Percentiles rank a stretch among this genome's conserved stretches.
phyloP scores from a whole-genome alignment of 1,284 basidiomycete genomes.

The Ustilago tritici region DNA sequence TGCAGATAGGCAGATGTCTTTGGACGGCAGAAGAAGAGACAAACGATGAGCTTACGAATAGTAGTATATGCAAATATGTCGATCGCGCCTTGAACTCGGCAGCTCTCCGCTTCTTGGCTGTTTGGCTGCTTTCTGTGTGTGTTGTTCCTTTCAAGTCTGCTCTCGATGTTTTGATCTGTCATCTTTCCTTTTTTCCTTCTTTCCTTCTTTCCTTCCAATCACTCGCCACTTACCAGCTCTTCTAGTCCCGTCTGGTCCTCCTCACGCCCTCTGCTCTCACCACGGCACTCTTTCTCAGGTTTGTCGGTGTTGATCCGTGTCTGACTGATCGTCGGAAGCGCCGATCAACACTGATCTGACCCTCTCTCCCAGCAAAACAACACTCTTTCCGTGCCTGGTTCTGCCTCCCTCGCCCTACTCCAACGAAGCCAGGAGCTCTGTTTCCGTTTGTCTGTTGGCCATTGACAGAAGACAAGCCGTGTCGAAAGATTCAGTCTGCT shows the following conservation, averaged over 20 bases:
- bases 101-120: conserved; percentile 1
- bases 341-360: neutral
- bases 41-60: conserved; percentile 9
- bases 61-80: conserved; percentile 26
- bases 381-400: neutral
- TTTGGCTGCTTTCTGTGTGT: neutral
- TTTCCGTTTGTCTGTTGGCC: neutral
- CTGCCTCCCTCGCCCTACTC: neutral
- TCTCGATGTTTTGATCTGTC: conserved; percentile 29
- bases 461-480: neutral
- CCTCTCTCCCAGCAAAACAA: conserved; percentile 1
- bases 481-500: neutral
- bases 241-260: neutral
- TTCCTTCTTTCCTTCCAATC: conserved; percentile 2
- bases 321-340: neutral
- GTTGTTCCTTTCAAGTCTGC: conserved; percentile 12
- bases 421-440: neutral
- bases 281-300: neutral
- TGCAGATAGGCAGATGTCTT: neutral
- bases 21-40: neutral
- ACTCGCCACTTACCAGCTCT: neutral
- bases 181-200: neutral
- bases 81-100: conserved; percentile 37
- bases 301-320: neutral
- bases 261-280: neutral